Evolutionary conservation across 768 basidiomycete genomes (phyloP).

Genomic region (Clitopilus hobsonii): DNA sequence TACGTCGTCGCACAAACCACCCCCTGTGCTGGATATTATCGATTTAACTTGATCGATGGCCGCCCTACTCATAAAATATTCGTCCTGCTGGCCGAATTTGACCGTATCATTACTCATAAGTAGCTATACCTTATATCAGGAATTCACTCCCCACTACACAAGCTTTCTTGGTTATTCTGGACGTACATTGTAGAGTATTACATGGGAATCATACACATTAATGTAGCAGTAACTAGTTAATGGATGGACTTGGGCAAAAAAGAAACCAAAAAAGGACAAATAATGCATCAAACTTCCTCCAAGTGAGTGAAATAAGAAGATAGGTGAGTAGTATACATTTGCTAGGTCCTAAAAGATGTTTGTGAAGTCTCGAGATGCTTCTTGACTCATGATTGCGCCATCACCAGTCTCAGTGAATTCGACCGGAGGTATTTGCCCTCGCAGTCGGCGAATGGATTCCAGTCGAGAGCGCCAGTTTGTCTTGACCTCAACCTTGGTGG

Average conservation of each 20-base stretch:
- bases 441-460: constrained; percentile 74
- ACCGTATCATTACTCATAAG: too few relatives aligned
- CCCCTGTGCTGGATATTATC: not conserved
- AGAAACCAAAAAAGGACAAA: not conserved
- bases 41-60: not conserved
- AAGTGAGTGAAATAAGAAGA: not conserved
- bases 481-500: constrained; percentile 67
- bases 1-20: not conserved
- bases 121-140: too few relatives aligned
- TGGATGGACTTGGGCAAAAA: not conserved
- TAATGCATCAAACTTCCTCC: not conserved
- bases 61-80: not conserved
- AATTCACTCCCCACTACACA: too few relatives aligned
- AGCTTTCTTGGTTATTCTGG: not conserved
- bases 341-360: constrained; percentile 33
- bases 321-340: not conserved
- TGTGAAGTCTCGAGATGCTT: constrained; percentile 56
- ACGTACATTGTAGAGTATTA: not conserved
- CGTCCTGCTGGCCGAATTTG: too few relatives aligned
- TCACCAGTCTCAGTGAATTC: constrained; percentile 25
- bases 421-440: constrained; percentile 28
- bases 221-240: not conserved
- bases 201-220: not conserved
- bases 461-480: constrained; percentile 87
- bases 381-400: constrained; percentile 39